Evolutionary conservation across 2,329 filamentous ascomycete genomes (phyloP).

Genomic region (Juglanconis juglandina): DNA sequence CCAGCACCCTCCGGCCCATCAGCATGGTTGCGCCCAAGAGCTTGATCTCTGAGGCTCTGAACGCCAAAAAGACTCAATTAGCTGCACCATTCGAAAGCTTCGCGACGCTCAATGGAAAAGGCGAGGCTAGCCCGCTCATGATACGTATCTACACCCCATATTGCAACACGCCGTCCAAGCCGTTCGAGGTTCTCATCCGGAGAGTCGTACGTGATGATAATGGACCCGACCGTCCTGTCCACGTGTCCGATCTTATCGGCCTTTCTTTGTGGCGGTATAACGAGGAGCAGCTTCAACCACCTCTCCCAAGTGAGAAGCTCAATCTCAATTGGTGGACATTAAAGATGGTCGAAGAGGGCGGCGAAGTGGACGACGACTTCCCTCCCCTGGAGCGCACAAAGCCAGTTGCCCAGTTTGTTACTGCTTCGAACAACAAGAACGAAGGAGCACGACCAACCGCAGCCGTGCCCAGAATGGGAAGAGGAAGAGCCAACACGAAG

Average conservation of each 20-base stretch:
- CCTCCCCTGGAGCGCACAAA: slow-evolving; percentile 73
- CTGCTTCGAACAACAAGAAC: slow-evolving; percentile 19
- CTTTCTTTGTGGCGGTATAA: slow-evolving; percentile 74
- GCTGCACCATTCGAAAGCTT: slow-evolving; percentile 74
- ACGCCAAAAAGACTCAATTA: slow-evolving; percentile 66
- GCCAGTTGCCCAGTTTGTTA: slow-evolving; percentile 64
- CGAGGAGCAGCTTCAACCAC: slow-evolving; percentile 70
- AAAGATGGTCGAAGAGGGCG: slow-evolving; percentile 79
- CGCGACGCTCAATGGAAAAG: slow-evolving; percentile 72
- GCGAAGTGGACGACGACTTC: slow-evolving; percentile 82
- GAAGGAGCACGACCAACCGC: slow-evolving; percentile 14
- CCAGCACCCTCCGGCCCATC: slow-evolving; percentile 59
- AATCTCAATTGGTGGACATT: slow-evolving; percentile 82
- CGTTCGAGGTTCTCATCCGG: slow-evolving; percentile 69
- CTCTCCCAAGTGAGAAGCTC: slow-evolving; percentile 60
- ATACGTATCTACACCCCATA: slow-evolving; percentile 76
- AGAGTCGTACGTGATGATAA: slow-evolving; percentile 67
- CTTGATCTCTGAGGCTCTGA: slow-evolving; percentile 67
- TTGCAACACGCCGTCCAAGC: slow-evolving; percentile 60
- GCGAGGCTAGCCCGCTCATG: slow-evolving; percentile 70
- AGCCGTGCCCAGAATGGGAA: slow-evolving; percentile 59
- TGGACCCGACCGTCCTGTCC: slow-evolving; percentile 58
- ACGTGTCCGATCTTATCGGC: slow-evolving; percentile 78
- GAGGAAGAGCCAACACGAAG: slow-evolving; percentile 69
- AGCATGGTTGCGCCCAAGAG: slow-evolving; percentile 70